Conservation (phyloP, 495 filamentous ascomycete species). For the Tuber indicum region DNA sequence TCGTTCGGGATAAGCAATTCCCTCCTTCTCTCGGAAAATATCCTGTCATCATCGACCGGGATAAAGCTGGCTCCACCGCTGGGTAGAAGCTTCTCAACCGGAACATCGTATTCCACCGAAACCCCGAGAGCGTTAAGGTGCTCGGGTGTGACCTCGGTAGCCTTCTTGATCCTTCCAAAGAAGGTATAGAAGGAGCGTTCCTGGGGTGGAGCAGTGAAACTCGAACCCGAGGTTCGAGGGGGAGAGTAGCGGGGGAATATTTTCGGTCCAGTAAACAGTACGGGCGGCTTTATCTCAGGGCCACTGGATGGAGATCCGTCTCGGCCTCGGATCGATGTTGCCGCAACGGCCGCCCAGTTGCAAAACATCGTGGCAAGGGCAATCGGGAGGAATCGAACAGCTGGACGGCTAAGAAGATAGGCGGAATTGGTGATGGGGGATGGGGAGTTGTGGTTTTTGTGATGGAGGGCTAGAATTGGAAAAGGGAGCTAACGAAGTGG, state of each 20-base stretch:
- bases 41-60: conserved; percentile 36
- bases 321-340: conserved; percentile 16
- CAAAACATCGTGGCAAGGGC: conserved; percentile 28
- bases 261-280: conserved; percentile 30
- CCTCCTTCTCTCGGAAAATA: conserved; percentile 29
- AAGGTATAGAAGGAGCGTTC: conserved; percentile 36
- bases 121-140: conserved; percentile 38
- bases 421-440: not conserved
- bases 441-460: not conserved
- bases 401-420: not conserved
- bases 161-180: conserved; percentile 39
- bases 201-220: conserved; percentile 24
- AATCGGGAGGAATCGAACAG: conserved; percentile 33
- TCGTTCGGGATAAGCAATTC: conserved; percentile 37
- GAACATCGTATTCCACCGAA: conserved; percentile 40
- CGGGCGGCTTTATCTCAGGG: conserved; percentile 8
- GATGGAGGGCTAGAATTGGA: not conserved
- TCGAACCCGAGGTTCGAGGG: conserved; percentile 26
- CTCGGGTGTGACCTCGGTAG: conserved; percentile 36
- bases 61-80: conserved; percentile 22
- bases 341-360: conserved; percentile 41
- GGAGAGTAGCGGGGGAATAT: conserved; percentile 37
- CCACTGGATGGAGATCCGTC: not conserved
- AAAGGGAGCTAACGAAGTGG: not conserved
- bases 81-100: conserved; percentile 33